These are phyloP conservation scores for Calocybe cyanea DNA, from an alignment of 768 basidiomycete genomes.

Conservation along the genomic window DNA sequence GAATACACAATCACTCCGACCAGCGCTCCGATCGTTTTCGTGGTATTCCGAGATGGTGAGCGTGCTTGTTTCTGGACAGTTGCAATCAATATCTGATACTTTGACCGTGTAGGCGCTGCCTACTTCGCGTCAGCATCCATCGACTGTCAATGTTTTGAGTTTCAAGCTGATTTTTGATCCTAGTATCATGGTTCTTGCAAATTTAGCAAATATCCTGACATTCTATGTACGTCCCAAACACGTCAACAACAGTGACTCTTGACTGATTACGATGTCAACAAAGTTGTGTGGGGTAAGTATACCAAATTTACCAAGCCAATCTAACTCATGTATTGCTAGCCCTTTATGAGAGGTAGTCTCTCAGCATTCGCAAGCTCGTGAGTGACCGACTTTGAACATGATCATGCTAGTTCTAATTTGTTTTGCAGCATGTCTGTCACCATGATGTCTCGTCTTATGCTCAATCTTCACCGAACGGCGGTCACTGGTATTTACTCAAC, in stretches of 20 bases:
- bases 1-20: slow-evolving; percentile 22
- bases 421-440: slow-evolving; percentile 43
- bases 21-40: slow-evolving; percentile 32
- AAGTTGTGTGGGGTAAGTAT: slow-evolving; percentile 25
- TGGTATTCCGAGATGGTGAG: slow-evolving; percentile 50
- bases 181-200: slow-evolving; percentile 50
- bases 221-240: slow-evolving; percentile 25
- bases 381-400: slow-evolving; percentile 10
- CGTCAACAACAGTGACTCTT: neutral
- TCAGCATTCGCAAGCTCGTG: slow-evolving; percentile 50
- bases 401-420: neutral
- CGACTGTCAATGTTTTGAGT: neutral
- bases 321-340: slow-evolving; percentile 24
- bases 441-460: slow-evolving; percentile 53
- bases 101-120: slow-evolving; percentile 36
- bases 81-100: neutral
- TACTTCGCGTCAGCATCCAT: slow-evolving; percentile 48
- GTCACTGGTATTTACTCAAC: slow-evolving; percentile 30
- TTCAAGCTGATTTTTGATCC: neutral
- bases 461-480: slow-evolving; percentile 46
- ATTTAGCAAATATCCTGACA: slow-evolving; percentile 44
- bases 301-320: neutral
- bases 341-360: slow-evolving; percentile 40
- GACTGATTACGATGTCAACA: slow-evolving; percentile 1
- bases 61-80: slow-evolving; percentile 2